Evolutionary conservation across 2,329 filamentous ascomycete species (phyloP).

Genomic region (Thielaviopsis musarum): DNA sequence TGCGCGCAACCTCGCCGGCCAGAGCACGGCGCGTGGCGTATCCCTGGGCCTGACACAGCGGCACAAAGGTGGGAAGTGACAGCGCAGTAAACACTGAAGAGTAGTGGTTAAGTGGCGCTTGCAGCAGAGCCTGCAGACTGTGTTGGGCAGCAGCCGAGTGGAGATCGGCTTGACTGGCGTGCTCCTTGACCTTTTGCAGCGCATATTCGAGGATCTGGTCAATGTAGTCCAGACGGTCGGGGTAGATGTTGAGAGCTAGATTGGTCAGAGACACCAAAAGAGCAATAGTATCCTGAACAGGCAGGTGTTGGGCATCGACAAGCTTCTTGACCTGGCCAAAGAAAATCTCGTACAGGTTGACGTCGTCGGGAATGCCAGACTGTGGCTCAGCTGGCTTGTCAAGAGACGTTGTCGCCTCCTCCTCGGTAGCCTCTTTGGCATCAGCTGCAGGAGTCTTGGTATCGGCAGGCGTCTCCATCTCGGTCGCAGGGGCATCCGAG

Average conservation of each 20-base stretch:
- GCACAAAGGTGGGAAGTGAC: slow-evolving; percentile 79
- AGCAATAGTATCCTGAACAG: slow-evolving; percentile 88
- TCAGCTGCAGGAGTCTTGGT: neutral
- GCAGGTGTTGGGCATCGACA: slow-evolving; percentile 76
- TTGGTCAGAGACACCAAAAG: slow-evolving; percentile 87
- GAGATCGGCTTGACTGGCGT: slow-evolving; percentile 86
- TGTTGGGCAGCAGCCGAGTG: slow-evolving; percentile 78
- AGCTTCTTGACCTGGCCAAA: slow-evolving; percentile 90
- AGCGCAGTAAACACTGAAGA: slow-evolving; percentile 91
- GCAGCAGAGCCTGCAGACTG: slow-evolving; percentile 75
- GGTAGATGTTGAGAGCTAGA: slow-evolving; percentile 89
- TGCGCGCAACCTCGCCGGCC: slow-evolving; percentile 72
- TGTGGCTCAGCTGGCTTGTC: slow-evolving; percentile 4
- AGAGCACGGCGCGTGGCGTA: slow-evolving; percentile 85
- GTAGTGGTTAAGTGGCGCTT: slow-evolving; percentile 79
- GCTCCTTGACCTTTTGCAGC: slow-evolving; percentile 68
- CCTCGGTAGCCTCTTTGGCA: slow-evolving; percentile 15
- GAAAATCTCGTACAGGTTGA: slow-evolving; percentile 93
- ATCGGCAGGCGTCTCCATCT: neutral
- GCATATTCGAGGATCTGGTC: slow-evolving; percentile 88
- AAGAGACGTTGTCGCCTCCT: slow-evolving; percentile 17
- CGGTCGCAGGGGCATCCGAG: slow-evolving; percentile 7
- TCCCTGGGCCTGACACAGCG: slow-evolving; percentile 76
- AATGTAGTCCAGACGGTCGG: slow-evolving; percentile 80
- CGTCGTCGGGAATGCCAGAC: slow-evolving; percentile 49